These are phyloP conservation scores for Stenocarpella maydis DNA, from an alignment of 2,329 filamentous ascomycete species.

Conservation along the genomic window DNA sequence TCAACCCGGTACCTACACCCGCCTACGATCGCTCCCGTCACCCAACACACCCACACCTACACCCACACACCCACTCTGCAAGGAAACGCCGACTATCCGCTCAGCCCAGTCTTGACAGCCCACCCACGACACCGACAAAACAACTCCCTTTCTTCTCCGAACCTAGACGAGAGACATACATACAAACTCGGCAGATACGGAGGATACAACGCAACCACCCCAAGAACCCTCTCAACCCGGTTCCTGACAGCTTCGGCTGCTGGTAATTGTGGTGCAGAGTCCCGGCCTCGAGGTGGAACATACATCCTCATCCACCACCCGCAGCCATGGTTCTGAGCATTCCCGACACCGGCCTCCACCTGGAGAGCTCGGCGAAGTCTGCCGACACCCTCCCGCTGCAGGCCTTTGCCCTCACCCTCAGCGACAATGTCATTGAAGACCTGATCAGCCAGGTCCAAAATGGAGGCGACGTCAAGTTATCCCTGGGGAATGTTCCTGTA, in stretches of 20 bases:
- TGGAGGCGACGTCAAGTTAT: conserved; percentile 64
- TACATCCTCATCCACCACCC: conserved; percentile 16
- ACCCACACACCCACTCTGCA: conserved; percentile 11
- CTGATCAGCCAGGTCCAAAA: conserved; percentile 68
- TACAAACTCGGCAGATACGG: background rate
- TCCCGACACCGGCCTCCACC: conserved; percentile 64
- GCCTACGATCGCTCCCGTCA: conserved; percentile 25
- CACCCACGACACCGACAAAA: background rate
- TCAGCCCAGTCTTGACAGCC: conserved; percentile 11
- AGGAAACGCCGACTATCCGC: background rate
- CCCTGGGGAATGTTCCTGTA: conserved; percentile 67
- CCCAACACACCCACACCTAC: conserved; percentile 28
- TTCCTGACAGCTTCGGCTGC: conserved; percentile 36
- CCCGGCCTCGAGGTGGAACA: conserved; percentile 32
- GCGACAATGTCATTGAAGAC: conserved; percentile 65
- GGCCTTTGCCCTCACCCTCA: conserved; percentile 66
- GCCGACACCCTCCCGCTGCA: conserved; percentile 58
- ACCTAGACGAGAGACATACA: background rate
- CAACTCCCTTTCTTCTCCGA: background rate
- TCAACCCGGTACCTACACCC: conserved; percentile 9
- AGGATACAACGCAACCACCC: background rate
- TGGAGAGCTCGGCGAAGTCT: conserved; percentile 60
- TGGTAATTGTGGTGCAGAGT: conserved; percentile 35
- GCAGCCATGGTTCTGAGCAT: conserved; percentile 56
- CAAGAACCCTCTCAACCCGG: conserved; percentile 30